Evolutionary conservation across 2,329 filamentous ascomycete genomes (phyloP).

Genomic region (Juglanconis juglandina): DNA sequence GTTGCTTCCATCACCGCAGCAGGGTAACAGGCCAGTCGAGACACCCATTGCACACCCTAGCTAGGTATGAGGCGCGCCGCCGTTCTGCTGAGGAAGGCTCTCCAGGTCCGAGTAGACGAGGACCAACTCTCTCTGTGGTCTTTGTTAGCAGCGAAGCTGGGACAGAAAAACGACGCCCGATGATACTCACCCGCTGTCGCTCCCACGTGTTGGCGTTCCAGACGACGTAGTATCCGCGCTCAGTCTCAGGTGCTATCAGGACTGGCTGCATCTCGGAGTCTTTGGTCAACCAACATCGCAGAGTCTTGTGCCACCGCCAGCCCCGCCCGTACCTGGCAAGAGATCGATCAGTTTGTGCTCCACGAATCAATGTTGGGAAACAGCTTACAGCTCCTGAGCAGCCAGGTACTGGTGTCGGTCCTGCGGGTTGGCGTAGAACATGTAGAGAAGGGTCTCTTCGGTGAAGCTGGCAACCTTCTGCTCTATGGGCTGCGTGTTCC

Average conservation of each 20-base stretch:
- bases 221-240: slow-evolving; percentile 64
- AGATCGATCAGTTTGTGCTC: neutral
- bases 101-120: slow-evolving; percentile 62
- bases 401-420: slow-evolving; percentile 63
- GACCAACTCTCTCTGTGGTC: slow-evolving; percentile 53
- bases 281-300: slow-evolving; percentile 65
- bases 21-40: neutral
- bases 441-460: slow-evolving; percentile 67
- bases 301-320: slow-evolving; percentile 68
- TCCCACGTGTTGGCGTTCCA: slow-evolving; percentile 63
- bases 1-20: neutral
- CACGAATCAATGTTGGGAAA: neutral
- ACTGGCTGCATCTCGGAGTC: slow-evolving; percentile 64
- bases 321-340: slow-evolving; percentile 54
- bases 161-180: neutral
- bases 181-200: slow-evolving; percentile 56
- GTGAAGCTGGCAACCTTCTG: slow-evolving; percentile 65
- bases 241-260: slow-evolving; percentile 53
- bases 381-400: slow-evolving; percentile 57
- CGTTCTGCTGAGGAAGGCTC: slow-evolving; percentile 30
- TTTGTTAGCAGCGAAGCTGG: slow-evolving; percentile 16
- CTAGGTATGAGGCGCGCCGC: slow-evolving; percentile 9
- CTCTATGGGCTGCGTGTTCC: slow-evolving; percentile 62
- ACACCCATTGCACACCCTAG: neutral
- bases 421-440: slow-evolving; percentile 64